Evolutionary conservation across 768 basidiomycete genomes (phyloP).

Genomic region (Suillus discolor): DNA sequence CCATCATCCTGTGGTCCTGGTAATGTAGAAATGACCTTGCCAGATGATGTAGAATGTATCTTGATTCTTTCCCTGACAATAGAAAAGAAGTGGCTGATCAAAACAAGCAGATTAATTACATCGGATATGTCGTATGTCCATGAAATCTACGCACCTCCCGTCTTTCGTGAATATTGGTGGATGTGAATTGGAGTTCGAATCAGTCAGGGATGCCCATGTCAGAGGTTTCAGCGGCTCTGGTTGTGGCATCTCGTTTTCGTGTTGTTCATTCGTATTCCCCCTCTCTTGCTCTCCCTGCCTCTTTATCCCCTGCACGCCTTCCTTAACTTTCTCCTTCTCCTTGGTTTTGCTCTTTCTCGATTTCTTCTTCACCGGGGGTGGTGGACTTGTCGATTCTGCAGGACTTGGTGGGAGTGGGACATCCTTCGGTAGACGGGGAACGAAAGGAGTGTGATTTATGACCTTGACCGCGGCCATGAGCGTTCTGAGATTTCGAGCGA

Average conservation of each 20-base stretch:
- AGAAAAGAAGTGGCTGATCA: conserved; percentile 83
- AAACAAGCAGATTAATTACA: conserved; percentile 13
- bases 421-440: conserved; percentile 40
- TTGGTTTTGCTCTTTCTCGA: conserved; percentile 45
- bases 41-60: conserved; percentile 79
- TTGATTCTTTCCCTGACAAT: conserved; percentile 81
- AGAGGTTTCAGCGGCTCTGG: conserved; percentile 35
- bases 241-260: conserved; percentile 21
- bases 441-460: conserved; percentile 17
- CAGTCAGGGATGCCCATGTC: conserved; percentile 75
- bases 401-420: conserved; percentile 35
- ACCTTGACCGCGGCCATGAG: conserved; percentile 20
- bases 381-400: conserved; percentile 17
- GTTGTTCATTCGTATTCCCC: conserved; percentile 15
- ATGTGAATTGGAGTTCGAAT: conserved; percentile 61
- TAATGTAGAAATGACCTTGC: conserved; percentile 83
- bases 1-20: conserved; percentile 49
- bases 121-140: conserved; percentile 10
- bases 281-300: conserved; percentile 13
- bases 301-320: conserved; percentile 18
- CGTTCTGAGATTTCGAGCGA: conserved; percentile 6
- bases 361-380: conserved; percentile 27
- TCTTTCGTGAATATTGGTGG: conserved; percentile 87
- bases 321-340: conserved; percentile 37
- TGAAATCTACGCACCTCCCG: conserved; percentile 60